phyloP scores from a whole-genome alignment of 352 stramenopile species.

The Globisporangium solare region DNA sequence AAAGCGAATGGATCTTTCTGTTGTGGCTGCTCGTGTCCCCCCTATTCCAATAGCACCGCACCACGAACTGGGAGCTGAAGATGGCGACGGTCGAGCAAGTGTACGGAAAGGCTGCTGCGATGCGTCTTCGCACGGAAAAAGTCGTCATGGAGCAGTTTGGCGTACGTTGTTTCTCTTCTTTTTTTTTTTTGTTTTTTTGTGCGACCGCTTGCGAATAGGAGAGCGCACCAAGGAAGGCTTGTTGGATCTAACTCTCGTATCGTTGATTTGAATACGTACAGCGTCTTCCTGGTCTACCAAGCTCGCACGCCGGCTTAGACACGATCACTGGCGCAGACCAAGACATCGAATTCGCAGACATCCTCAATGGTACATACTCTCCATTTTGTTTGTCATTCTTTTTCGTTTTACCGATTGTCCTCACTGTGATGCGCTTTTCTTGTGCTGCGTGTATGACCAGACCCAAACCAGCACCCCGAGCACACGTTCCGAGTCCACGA shows the following conservation, averaged over 20 bases:
- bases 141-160: slow-evolving; percentile 81
- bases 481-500: slow-evolving; percentile 82
- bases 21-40: background rate
- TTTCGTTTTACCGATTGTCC: slow-evolving; percentile 7
- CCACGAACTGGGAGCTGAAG: slow-evolving; percentile 82
- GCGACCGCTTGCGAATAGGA: background rate
- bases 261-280: slow-evolving; percentile 15
- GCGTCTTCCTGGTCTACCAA: slow-evolving; percentile 80
- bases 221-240: background rate
- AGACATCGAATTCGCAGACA: slow-evolving; percentile 75
- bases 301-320: slow-evolving; percentile 69
- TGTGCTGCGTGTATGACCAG: slow-evolving; percentile 20
- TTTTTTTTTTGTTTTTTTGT: background rate
- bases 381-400: background rate
- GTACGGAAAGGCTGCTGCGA: slow-evolving; percentile 85
- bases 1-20: background rate
- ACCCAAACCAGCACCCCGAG: slow-evolving; percentile 75
- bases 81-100: slow-evolving; percentile 87
- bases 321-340: slow-evolving; percentile 78
- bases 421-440: background rate
- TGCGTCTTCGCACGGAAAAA: slow-evolving; percentile 88
- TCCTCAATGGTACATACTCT: slow-evolving; percentile 60
- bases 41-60: slow-evolving; percentile 37
- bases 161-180: slow-evolving; percentile 22
- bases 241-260: background rate